Conservation (phyloP, 2,329 filamentous ascomycete species). For the Proliferodiscus dingleyae region DNA sequence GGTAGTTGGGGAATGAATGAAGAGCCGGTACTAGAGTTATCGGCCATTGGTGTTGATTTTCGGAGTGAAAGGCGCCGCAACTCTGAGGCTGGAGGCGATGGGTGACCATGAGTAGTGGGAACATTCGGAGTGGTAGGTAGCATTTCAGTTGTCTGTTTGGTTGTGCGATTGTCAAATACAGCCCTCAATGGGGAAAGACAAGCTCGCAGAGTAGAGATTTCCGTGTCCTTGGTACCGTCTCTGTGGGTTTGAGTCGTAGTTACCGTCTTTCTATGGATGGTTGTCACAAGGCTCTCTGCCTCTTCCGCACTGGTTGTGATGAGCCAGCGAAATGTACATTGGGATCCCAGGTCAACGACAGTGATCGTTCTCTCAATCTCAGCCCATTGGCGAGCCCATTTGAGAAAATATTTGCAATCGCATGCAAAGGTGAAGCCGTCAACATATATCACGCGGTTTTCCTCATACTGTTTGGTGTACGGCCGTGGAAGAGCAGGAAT, state of each 20-base stretch:
- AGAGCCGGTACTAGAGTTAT: background rate
- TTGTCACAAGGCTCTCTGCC: conserved; percentile 9
- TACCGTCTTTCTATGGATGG: conserved; percentile 12
- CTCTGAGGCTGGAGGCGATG: background rate
- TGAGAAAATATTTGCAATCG: conserved; percentile 5
- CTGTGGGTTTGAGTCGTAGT: background rate
- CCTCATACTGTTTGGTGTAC: conserved; percentile 13
- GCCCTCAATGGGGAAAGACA: background rate
- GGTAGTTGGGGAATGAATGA: background rate
- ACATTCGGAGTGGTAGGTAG: background rate
- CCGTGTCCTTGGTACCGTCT: background rate
- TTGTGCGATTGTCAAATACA: background rate
- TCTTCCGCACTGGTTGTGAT: conserved; percentile 19
- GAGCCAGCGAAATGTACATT: conserved; percentile 23
- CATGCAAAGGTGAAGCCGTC: conserved; percentile 12
- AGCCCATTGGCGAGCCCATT: conserved; percentile 9
- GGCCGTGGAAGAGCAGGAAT: conserved; percentile 19
- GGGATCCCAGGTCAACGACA: conserved; percentile 16
- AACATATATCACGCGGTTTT: conserved; percentile 21
- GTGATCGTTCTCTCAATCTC: conserved; percentile 14
- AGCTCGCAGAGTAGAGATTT: background rate
- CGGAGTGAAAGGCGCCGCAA: background rate
- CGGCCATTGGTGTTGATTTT: conserved; percentile 1
- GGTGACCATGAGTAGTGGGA: conserved; percentile 1
- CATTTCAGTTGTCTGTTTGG: background rate